Conservation (phyloP, 768 basidiomycete genomes). For the Tricholoma hemisulphureum region DNA sequence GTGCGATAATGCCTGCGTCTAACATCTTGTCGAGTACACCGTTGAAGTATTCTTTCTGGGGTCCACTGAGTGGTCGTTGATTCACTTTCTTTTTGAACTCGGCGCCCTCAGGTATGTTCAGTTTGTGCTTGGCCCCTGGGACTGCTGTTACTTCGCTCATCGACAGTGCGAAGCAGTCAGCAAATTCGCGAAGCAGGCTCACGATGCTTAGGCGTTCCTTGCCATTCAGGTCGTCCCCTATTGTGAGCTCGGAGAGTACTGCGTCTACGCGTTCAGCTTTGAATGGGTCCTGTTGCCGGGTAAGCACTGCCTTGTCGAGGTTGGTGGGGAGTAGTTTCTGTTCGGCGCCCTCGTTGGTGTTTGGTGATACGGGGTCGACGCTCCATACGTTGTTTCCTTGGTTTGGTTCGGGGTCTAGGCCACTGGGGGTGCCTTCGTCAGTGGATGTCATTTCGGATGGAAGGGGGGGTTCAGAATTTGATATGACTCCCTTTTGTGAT, state of each 20-base stretch:
- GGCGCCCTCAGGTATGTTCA: slow-evolving; percentile 29
- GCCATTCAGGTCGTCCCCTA: too few relatives aligned
- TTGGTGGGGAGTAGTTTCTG: too few relatives aligned
- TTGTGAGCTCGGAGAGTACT: slow-evolving; percentile 18
- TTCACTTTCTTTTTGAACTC: slow-evolving; percentile 27
- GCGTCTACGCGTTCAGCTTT: slow-evolving; percentile 19
- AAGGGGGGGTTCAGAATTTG: too few relatives aligned
- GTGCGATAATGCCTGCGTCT: too few relatives aligned
- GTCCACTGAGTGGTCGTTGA: slow-evolving; percentile 26
- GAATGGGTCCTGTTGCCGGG: slow-evolving; percentile 25
- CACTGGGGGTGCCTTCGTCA: not conserved
- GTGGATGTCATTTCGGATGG: slow-evolving; percentile 1
- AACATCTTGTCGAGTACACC: too few relatives aligned
- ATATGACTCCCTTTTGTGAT: too few relatives aligned
- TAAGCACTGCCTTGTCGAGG: slow-evolving; percentile 12
- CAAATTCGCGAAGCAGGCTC: too few relatives aligned
- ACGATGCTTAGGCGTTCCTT: too few relatives aligned
- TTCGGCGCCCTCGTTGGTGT: not conserved
- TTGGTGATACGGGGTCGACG: not conserved
- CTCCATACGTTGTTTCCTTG: too few relatives aligned
- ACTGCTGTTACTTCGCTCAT: too few relatives aligned
- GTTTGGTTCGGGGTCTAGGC: not conserved
- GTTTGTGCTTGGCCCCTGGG: slow-evolving; percentile 21
- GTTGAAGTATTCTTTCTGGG: too few relatives aligned
- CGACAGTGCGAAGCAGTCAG: too few relatives aligned